Percentiles rank a stretch among this genome's conserved stretches.
phyloP scores from a whole-genome alignment of 2,329 filamentous ascomycete genomes.

The Chrysoporthe deuterocubensis region DNA sequence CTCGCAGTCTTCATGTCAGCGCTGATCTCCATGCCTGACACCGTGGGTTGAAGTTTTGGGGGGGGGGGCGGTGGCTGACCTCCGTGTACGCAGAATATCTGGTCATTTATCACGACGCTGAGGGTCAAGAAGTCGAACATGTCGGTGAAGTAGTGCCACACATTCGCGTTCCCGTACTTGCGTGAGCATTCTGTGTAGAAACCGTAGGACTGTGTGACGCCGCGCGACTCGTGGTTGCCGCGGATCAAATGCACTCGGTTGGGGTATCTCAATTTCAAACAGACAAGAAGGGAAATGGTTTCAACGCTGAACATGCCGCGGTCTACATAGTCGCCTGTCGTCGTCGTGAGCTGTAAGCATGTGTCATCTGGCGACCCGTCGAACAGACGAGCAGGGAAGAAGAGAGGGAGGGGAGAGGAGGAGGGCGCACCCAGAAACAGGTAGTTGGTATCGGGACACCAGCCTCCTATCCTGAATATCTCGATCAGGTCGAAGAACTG shows the following conservation, averaged over 20 bases:
- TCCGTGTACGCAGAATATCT: constrained; percentile 98
- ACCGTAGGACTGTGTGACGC: constrained; percentile 97
- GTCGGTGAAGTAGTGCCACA: constrained; percentile 99
- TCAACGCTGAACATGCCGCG: constrained; percentile 98
- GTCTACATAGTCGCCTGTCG: constrained; percentile 90
- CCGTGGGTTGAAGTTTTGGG: background rate
- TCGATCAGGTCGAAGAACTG: constrained; percentile 99
- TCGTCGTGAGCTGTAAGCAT: constrained; percentile 21
- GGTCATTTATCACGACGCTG: constrained; percentile 96
- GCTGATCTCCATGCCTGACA: constrained; percentile 6
- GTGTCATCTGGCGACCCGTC: background rate
- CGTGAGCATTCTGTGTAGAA: constrained; percentile 98
- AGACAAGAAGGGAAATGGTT: constrained; percentile 96
- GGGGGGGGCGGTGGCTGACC: constrained; percentile 50
- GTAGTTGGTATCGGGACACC: constrained; percentile 97
- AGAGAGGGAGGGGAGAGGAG: background rate
- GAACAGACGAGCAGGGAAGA: background rate
- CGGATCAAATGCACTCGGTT: constrained; percentile 94
- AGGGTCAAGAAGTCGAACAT: constrained; percentile 99
- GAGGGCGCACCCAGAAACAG: constrained; percentile 82
- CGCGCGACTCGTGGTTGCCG: constrained; percentile 96
- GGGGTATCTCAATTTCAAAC: constrained; percentile 95
- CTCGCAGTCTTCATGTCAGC: constrained; percentile 4
- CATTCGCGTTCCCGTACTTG: constrained; percentile 97
- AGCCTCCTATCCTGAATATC: constrained; percentile 98